Conservation (phyloP, 2,329 filamentous ascomycete species). For the Trichoderma cornu-damae region DNA sequence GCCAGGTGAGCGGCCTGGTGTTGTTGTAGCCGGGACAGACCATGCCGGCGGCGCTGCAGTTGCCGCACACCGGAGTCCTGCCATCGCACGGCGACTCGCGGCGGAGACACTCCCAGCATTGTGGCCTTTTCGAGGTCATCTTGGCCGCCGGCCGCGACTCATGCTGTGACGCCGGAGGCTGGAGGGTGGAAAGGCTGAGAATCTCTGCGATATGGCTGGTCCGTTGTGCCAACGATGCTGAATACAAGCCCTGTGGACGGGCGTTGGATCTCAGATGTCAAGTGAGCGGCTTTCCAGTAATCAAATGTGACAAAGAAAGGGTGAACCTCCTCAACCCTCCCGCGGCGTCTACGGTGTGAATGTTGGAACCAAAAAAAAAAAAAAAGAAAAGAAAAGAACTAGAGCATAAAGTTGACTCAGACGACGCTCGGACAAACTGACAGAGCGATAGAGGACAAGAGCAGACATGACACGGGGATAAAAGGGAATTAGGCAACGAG, state of each 20-base stretch:
- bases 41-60: constrained; percentile 32
- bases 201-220: background rate
- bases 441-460: too few relatives aligned
- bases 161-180: constrained; percentile 1
- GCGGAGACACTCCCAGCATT: constrained; percentile 42
- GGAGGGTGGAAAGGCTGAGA: background rate
- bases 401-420: too few relatives aligned
- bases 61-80: constrained; percentile 33
- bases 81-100: constrained; percentile 39
- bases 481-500: too few relatives aligned
- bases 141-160: background rate
- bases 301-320: background rate
- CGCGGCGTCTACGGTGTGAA: background rate
- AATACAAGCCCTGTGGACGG: background rate
- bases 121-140: constrained; percentile 19
- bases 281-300: too few relatives aligned
- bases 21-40: constrained; percentile 38
- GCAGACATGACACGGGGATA: too few relatives aligned
- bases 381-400: too few relatives aligned
- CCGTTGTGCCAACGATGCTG: background rate
- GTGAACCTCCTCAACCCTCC: too few relatives aligned
- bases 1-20: constrained; percentile 36
- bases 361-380: too few relatives aligned
- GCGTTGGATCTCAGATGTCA: too few relatives aligned
- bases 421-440: too few relatives aligned